phyloP scores from a whole-genome alignment of 352 stramenopile species.

The Saprolegnia diclina region DNA sequence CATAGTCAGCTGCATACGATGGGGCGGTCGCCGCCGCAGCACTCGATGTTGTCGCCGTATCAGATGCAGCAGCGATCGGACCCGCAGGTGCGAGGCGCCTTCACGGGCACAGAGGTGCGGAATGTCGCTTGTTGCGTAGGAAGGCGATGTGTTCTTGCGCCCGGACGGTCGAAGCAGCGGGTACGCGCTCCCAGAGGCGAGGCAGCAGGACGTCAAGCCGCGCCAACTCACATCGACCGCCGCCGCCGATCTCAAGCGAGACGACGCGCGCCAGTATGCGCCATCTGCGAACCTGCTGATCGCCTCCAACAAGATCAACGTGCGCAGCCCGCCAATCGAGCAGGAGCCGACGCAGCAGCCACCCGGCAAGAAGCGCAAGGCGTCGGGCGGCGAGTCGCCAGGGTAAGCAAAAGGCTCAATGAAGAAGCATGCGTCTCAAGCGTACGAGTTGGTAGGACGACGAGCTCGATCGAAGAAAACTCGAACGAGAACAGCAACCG shows the following conservation, averaged over 20 bases:
- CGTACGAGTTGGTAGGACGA: not conserved
- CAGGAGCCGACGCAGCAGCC: not conserved
- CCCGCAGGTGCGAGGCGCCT: not conserved
- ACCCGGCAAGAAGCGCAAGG: not conserved
- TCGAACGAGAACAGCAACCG: constrained; percentile 11
- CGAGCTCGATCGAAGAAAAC: constrained; percentile 3
- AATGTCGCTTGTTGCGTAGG: not conserved
- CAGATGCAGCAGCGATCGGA: not conserved
- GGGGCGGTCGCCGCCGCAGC: not conserved
- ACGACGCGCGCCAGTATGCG: not conserved
- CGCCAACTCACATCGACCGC: not conserved
- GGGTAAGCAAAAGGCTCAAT: not conserved
- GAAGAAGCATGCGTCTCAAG: not conserved
- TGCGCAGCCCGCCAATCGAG: not conserved
- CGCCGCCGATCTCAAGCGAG: not conserved
- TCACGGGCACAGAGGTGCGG: not conserved
- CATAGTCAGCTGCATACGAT: not conserved
- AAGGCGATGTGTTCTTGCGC: not conserved
- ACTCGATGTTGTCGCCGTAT: not conserved
- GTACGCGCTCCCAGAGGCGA: not conserved
- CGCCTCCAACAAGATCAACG: constrained; percentile 26
- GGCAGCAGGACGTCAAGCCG: not conserved
- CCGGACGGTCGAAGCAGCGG: not conserved
- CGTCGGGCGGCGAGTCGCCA: not conserved
- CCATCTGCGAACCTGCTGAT: constrained; percentile 17